These are phyloP conservation scores for Saturnispora zaruensis DNA, from an alignment of 805 yeast genomes.

Conservation along the genomic window DNA sequence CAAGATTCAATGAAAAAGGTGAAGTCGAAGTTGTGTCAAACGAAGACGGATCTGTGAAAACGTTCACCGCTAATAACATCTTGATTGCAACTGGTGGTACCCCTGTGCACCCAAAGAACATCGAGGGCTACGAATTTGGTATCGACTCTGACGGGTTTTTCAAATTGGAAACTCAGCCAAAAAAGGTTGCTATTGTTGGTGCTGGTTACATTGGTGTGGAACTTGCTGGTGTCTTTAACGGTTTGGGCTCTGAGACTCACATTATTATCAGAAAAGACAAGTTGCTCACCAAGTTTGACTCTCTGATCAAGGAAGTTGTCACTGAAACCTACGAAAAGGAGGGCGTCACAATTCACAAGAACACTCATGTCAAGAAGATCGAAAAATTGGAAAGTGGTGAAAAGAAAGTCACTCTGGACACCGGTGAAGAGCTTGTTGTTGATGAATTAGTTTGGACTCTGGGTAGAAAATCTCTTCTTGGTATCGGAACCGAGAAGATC, in stretches of 20 bases:
- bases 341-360: conserved; percentile 76
- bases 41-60: conserved; percentile 44
- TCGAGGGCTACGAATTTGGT: conserved; percentile 79
- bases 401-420: conserved; percentile 38
- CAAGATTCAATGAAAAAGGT: conserved; percentile 60
- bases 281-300: conserved; percentile 82
- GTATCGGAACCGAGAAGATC: conserved; percentile 67
- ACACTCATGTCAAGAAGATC: conserved; percentile 41
- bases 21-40: conserved; percentile 68
- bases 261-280: conserved; percentile 86
- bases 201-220: conserved; percentile 98
- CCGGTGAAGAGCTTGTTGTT: conserved; percentile 43
- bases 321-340: conserved; percentile 72
- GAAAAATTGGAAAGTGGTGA: conserved; percentile 42
- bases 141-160: conserved; percentile 89
- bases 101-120: conserved; percentile 58
- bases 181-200: conserved; percentile 89
- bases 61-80: conserved; percentile 71
- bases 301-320: conserved; percentile 64
- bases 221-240: conserved; percentile 88
- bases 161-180: conserved; percentile 71
- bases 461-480: conserved; percentile 75
- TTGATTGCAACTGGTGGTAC: conserved; percentile 92
- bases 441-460: conserved; percentile 89
- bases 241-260: conserved; percentile 79